phyloP scores from a whole-genome alignment of 2,329 filamentous ascomycete species.

The Graphilbum ipis-grandicollis region DNA sequence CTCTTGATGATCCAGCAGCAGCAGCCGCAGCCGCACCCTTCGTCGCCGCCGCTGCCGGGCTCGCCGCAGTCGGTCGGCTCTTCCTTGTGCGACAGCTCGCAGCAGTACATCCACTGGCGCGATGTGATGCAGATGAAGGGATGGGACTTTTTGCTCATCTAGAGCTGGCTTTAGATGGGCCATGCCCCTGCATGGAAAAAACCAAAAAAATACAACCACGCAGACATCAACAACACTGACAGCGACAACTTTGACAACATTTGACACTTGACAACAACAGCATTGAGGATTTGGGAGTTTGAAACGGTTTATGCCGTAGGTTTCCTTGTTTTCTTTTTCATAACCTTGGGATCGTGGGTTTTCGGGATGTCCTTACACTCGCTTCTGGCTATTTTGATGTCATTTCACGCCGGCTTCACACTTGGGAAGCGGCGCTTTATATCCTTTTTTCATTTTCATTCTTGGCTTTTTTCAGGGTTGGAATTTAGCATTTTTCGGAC shows the following conservation, averaged over 20 bases:
- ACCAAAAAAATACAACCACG: not conserved
- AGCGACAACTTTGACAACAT: not conserved
- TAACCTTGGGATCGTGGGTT: constrained; percentile 7
- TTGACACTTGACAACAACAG: too few species aligned
- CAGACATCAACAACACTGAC: not conserved
- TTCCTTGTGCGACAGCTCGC: constrained; percentile 13
- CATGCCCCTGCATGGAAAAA: not conserved
- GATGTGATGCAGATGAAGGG: constrained; percentile 81
- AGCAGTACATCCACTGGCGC: constrained; percentile 76
- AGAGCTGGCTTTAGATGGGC: constrained; percentile 2
- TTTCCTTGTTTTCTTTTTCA: constrained; percentile 9
- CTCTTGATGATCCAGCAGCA: constrained; percentile 6
- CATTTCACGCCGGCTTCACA: too few species aligned
- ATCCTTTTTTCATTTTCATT: too few species aligned
- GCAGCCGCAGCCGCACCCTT: constrained; percentile 2
- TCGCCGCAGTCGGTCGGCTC: constrained; percentile 14
- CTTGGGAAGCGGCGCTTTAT: too few species aligned
- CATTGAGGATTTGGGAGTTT: too few species aligned
- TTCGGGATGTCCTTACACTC: too few species aligned
- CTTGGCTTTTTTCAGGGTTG: too few species aligned
- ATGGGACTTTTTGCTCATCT: constrained; percentile 90
- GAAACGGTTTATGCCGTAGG: too few species aligned
- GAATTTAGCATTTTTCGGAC: too few species aligned
- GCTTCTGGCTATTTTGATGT: too few species aligned
- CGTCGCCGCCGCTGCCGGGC: constrained; percentile 17